These are phyloP conservation scores for Cnidoscolus chayamansa DNA, from an alignment of 441 rosid genomes.

Conservation along the genomic window DNA sequence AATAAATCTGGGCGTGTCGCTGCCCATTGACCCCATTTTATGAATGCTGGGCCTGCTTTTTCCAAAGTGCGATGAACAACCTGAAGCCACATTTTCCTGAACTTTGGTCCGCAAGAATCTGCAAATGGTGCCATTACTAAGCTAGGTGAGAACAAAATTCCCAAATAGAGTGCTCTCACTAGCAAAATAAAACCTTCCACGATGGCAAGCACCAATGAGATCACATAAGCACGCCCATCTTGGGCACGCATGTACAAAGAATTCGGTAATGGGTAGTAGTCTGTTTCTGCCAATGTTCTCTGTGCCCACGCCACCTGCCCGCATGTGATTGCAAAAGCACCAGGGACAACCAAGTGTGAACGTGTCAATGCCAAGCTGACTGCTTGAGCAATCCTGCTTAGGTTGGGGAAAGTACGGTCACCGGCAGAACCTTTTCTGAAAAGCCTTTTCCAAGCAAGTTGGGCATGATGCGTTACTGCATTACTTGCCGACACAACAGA, in stretches of 20 bases:
- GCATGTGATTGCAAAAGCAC: constrained; percentile 49
- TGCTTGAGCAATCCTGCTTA: constrained; percentile 71
- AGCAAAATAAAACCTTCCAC: constrained; percentile 63
- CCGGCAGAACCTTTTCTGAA: constrained; percentile 34
- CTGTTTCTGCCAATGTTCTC: constrained; percentile 37
- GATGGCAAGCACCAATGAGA: constrained; percentile 42
- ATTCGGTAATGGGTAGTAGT: constrained; percentile 44
- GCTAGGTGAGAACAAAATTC: constrained; percentile 73
- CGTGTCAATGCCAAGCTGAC: constrained; percentile 75
- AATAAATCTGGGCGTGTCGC: constrained; percentile 99
- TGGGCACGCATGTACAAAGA: constrained; percentile 58
- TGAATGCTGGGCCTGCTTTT: constrained; percentile 93
- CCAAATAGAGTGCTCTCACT: constrained; percentile 68
- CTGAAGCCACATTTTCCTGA: constrained; percentile 72
- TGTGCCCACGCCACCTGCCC: constrained; percentile 71
- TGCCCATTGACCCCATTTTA: constrained; percentile 99
- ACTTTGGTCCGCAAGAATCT: constrained; percentile 50
- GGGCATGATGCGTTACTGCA: constrained; percentile 44
- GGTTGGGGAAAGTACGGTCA: constrained; percentile 30
- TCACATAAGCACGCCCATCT: constrained; percentile 61
- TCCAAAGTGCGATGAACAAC: constrained; percentile 74
- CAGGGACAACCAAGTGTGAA: constrained; percentile 56
- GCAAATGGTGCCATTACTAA: constrained; percentile 75
- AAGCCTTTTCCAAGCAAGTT: constrained; percentile 65
- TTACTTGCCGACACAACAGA: constrained; percentile 33